Evolutionary conservation across 2,329 filamentous ascomycete species (phyloP), one percentile per base, ranked within the genome.

Genomic region (Phialophora tarda): DNA sequence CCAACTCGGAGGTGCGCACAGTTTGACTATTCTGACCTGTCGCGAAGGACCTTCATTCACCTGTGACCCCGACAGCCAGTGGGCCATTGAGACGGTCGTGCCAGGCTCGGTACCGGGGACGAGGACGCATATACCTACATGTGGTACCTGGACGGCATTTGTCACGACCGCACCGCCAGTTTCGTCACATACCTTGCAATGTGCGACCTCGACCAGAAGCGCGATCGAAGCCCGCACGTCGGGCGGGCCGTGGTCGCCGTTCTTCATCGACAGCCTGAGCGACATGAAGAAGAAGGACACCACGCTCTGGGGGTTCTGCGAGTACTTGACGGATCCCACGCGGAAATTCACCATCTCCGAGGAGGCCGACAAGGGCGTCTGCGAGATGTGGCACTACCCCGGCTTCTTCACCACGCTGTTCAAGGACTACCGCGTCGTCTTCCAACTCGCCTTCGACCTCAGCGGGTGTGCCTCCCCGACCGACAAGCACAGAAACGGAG

Each of bases 391-490:
- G 38, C 5, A 44, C 14, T 44, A n/a, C 38, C 17, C 38, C 17
- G 17, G 17, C 2, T 44, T n/a, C 17, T 44, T 4, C 5, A 17
- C 38, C 14, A 44, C 38, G 38, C 7, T n/a, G 2, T n/a, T n/a
- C 14, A 6, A 44, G 17, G 17, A n/a, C n/a, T 44, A 44, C 17
- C 38, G 5, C 5, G 7, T 44, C 17, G 38, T 21, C 6, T 17
- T 64, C 4, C 32, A 8, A 28, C 21, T 64, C 2, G 32, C 32
- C 14, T 64, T 41, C 24, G 62, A 64, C 48, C 26, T 7, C 26
- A 47, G 28, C 12, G 62, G 44, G 10, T 64, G 62, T 32, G 3
- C 6, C 32, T 12, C 3, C 41, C 2, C 26, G 11, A 58, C 14
- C 24, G 32, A 57, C 53, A 32, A 56, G 38, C 23, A 59, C 54